Base-by-base conservation (phyloP, 2,329 filamentous ascomycete genomes). In the Westerdykella sp. region DNA sequence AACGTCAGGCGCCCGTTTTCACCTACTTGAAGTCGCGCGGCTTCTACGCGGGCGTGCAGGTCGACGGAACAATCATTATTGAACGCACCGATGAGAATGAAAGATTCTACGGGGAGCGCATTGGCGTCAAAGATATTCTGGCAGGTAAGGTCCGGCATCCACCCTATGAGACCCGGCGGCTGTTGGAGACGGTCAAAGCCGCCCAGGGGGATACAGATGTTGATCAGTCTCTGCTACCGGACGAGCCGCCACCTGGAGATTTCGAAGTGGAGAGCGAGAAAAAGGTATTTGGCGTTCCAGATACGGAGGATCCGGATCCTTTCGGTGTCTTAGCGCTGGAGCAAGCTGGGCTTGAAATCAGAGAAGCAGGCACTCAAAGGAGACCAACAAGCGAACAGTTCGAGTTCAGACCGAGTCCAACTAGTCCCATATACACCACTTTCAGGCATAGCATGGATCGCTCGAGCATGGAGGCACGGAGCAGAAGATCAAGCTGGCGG, bases 311-410 rank as follows among this genome's bases (percentile, higher is more conserved):
- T 55, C 89, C 90, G 0, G 91, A 97, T 63, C 91, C 91, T 0
- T 97, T 87, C 60, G 91, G 91, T 18, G 85, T 96, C 21, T 78
- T 90, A 50, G 90, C 91, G 6, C 71, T 97, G n/a, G 88, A 95
- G 62, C 84, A 88, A 72, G 86, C 89, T 47, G 91, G 91, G 2
- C 72, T 96, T 43, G 87, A 91, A 55, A 93, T 97, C 52, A 80
- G 86, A 41, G 90, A 96, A 69, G 90, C 90, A n/a, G 89, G 88
- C 28, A 84, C 83, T 2, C 79, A 81, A 39, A 74, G 79, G 42
- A 76, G 87, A 43, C 87, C 89, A 2, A 75, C 79, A 18, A 88
- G 84, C 70, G 87, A 84, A 45, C 80, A 85, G 53, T 94, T 96
- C 63, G 87, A 91, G 59, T 93, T 87, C 66, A 81, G 81, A 52